Base-by-base conservation (phyloP, 139 green algal genomes). In the Chlorella sp. region DNA sequence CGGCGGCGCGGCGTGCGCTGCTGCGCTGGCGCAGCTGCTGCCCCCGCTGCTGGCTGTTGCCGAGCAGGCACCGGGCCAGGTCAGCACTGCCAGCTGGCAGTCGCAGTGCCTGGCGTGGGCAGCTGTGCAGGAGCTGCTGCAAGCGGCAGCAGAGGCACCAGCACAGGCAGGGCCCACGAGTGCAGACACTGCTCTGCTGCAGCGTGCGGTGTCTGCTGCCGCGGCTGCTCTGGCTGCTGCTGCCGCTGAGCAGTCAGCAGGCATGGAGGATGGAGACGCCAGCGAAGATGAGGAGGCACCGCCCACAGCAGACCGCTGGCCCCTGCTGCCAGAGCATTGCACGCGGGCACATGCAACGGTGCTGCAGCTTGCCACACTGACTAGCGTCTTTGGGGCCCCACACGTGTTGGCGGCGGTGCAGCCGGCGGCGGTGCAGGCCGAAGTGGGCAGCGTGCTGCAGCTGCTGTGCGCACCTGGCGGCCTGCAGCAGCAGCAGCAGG, bases 331-430 rank as follows among this genome's bases (percentile, higher is more conserved):
- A 0, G 53, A 32, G 4, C 42, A 89, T 32, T 89, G 71, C 85
- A 89, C 42, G 4, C n/a, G 21, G 21, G 40, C 60, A 42, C 85
- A 79, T 3, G 85, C 71, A n/a, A 53, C 71, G 22, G 28, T 22
- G 42, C 71, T 83, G 71, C 85, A 89, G 85, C 85, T 89, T 53
- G 85, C 71, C 24, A 18, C 18, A 42, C 42, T 89, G 42, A 42
- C 39, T 26, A 48, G 69, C 2, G 71, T 83, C 42, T 71, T 89
- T 53, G 42, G 28, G 12, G 48, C 48, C 0, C 32, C 32, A 9
- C 14, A 34, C 9, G 19, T 75, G 75, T 42, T 48, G 22, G 85
- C 42, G 0, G 22, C 42, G 1, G 0, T 83, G n/a, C 32, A 53
- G 22, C 64, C 2, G 15, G 19, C 16, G 71, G 19, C 34, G 22